Percentiles rank a stretch among this genome's conserved stretches.
Evolutionary conservation across 1,284 basidiomycete species (phyloP).

Genomic region (Termitomyces sp.): DNA sequence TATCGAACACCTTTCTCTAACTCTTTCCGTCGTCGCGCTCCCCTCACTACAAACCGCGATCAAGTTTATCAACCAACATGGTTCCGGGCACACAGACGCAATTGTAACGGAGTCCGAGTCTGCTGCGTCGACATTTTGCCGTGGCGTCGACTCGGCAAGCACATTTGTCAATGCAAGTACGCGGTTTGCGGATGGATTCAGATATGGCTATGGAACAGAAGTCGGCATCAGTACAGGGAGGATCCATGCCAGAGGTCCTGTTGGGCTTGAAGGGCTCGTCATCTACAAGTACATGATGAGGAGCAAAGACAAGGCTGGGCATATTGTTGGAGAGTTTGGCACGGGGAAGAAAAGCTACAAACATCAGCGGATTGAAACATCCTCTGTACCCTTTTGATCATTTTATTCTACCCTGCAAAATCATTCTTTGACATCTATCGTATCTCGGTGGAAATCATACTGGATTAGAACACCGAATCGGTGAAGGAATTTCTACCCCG

Average conservation of each 20-base stretch:
- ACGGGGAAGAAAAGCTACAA: slow-evolving; percentile 74
- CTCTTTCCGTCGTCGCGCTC: slow-evolving; percentile 75
- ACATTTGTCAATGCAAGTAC: slow-evolving; percentile 95
- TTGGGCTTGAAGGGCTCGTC: slow-evolving; percentile 91
- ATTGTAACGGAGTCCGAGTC: slow-evolving; percentile 83
- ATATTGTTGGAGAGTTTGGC: slow-evolving; percentile 80
- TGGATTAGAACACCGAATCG: too few species aligned
- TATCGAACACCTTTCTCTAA: slow-evolving; percentile 86
- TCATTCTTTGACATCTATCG: neutral
- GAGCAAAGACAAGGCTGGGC: slow-evolving; percentile 68
- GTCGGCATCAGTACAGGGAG: slow-evolving; percentile 96
- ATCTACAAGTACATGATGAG: slow-evolving; percentile 92
- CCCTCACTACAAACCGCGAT: slow-evolving; percentile 74
- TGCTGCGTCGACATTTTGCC: slow-evolving; percentile 73
- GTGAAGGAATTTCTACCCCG: too few species aligned
- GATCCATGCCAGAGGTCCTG: slow-evolving; percentile 95
- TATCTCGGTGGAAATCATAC: neutral
- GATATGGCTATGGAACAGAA: slow-evolving; percentile 97
- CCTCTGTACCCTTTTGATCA: slow-evolving; percentile 44
- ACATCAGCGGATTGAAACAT: slow-evolving; percentile 55
- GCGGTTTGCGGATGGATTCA: slow-evolving; percentile 94
- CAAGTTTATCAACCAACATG: slow-evolving; percentile 86
- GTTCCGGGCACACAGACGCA: slow-evolving; percentile 92
- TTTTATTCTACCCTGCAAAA: neutral
- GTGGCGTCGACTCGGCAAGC: slow-evolving; percentile 88